phyloP scores from a whole-genome alignment of 2,329 filamentous ascomycete species.

The Penicillium sp. region DNA sequence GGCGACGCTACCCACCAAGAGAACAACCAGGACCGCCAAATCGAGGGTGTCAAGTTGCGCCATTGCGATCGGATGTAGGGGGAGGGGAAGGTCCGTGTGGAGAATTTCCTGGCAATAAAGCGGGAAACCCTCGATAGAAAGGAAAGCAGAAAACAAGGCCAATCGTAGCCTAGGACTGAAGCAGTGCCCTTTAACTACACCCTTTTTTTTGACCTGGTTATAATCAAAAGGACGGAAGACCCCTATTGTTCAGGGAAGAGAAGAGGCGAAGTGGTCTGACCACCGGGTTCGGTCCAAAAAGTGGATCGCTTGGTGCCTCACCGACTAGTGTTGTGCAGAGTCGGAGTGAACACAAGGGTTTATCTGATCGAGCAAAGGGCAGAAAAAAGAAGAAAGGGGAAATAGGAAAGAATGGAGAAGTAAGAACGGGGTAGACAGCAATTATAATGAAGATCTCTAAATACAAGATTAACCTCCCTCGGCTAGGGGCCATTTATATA shows the following conservation, averaged over 20 bases:
- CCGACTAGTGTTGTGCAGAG: neutral
- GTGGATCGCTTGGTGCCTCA: slow-evolving; percentile 15
- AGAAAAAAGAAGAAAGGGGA: neutral
- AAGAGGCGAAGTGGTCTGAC: slow-evolving; percentile 23
- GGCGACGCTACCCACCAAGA: slow-evolving; percentile 83
- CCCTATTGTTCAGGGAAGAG: slow-evolving; percentile 10
- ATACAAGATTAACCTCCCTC: neutral
- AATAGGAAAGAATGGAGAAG: neutral
- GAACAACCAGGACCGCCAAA: slow-evolving; percentile 81
- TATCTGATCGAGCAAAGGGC: neutral
- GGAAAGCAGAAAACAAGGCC: neutral
- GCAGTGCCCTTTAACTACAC: neutral
- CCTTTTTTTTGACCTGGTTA: neutral
- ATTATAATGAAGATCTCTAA: neutral
- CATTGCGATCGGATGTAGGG: slow-evolving; percentile 55
- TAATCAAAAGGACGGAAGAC: slow-evolving; percentile 1
- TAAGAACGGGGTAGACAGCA: too few species aligned
- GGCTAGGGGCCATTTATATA: neutral
- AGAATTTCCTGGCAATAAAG: slow-evolving; percentile 3
- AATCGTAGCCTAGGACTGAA: neutral
- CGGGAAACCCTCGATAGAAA: neutral
- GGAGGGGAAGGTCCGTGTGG: neutral
- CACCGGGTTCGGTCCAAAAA: slow-evolving; percentile 11
- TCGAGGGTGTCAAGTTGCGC: slow-evolving; percentile 95
- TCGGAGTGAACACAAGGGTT: neutral